A percentile compares a stretch with the other conserved stretches of the same genome.
phyloP scores from a whole-genome alignment of 345 rosid species.

The Salix brachista region DNA sequence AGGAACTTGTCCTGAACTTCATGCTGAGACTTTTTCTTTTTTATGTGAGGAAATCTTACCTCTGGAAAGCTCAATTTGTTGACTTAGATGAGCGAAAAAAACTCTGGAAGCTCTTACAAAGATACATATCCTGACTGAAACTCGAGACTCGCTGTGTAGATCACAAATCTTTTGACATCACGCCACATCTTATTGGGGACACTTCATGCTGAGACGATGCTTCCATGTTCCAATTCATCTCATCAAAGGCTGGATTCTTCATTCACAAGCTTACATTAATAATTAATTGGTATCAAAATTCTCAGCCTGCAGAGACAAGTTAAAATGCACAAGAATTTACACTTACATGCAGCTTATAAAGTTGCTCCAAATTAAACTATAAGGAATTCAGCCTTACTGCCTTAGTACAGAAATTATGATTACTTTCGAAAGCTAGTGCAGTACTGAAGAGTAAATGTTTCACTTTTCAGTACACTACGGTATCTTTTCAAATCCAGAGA shows the following conservation, averaged over 20 bases:
- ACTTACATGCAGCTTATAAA: background rate
- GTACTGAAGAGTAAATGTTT: background rate
- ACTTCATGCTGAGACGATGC: background rate
- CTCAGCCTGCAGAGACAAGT: background rate
- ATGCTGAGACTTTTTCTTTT: no score
- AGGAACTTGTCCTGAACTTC: background rate
- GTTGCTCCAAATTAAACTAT: background rate
- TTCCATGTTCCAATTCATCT: background rate
- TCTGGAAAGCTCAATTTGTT: no score
- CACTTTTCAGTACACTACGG: background rate
- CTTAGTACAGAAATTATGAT: background rate
- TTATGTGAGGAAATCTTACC: no score
- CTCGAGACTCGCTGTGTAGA: no score
- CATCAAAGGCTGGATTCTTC: background rate
- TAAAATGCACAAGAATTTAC: background rate
- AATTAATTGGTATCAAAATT: background rate
- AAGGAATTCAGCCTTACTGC: background rate
- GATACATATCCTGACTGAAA: no score
- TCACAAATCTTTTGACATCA: no score
- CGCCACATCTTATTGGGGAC: no score
- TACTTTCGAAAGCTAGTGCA: background rate
- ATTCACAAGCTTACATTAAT: background rate
- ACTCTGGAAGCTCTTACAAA: no score
- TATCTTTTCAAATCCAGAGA: background rate
- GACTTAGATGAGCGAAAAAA: no score